These are phyloP conservation scores for Petunia secreta DNA, from an alignment of 257 asterid genomes.

Conservation along the genomic window DNA sequence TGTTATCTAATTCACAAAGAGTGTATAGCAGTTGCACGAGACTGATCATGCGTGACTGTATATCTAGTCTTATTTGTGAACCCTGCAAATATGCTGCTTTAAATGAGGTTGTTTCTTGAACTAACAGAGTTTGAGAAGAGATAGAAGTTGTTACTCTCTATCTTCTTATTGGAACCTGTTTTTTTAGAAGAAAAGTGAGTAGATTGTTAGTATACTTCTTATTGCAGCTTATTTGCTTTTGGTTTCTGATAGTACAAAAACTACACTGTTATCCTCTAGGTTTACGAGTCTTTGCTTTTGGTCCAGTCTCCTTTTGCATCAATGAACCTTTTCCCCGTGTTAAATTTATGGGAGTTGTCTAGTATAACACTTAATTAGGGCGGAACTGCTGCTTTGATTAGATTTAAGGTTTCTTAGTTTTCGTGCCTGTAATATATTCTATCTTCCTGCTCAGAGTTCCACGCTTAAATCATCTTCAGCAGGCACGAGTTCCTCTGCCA, in stretches of 20 bases:
- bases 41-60: too few relatives aligned
- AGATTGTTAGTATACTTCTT: neutral
- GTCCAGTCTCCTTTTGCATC: neutral
- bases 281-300: conserved; percentile 3
- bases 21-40: neutral
- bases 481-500: conserved; percentile 51
- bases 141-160: neutral
- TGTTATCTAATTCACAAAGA: neutral
- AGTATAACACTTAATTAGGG: neutral
- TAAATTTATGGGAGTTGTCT: neutral
- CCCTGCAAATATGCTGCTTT: neutral
- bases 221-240: conserved; percentile 3
- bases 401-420: neutral
- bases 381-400: neutral
- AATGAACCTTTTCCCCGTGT: neutral
- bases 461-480: conserved; percentile 52
- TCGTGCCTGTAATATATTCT: neutral
- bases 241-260: conserved; percentile 21
- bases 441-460: conserved; percentile 45
- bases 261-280: neutral
- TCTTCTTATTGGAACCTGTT: neutral
- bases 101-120: neutral
- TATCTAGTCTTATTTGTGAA: neutral
- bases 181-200: neutral
- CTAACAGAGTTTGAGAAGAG: neutral